Evolutionary conservation across 2,329 filamentous ascomycete genomes (phyloP).

Genomic region (Corniculantispora saksenae): DNA sequence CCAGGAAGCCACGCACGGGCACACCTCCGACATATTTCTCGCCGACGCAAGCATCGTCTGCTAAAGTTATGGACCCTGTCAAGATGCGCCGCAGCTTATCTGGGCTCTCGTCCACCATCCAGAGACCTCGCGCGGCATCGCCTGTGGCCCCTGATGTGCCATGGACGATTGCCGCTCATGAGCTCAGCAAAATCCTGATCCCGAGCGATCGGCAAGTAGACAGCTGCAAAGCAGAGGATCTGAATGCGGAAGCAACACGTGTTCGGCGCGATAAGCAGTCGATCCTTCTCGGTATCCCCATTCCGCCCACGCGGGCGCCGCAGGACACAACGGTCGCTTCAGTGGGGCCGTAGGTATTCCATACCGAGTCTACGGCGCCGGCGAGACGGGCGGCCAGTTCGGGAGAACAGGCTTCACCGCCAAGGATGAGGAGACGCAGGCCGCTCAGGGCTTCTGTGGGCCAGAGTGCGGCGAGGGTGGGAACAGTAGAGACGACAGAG

Average conservation of each 20-base stretch:
- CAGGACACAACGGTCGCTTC: conserved; percentile 28
- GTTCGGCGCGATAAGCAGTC: conserved; percentile 66
- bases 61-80: conserved; percentile 71
- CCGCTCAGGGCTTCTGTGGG: conserved; percentile 24
- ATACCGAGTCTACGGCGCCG: conserved; percentile 23
- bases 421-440: conserved; percentile 27
- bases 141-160: conserved; percentile 79
- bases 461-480: conserved; percentile 27
- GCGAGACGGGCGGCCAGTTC: conserved; percentile 25
- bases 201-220: conserved; percentile 72
- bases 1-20: conserved; percentile 55
- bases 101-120: conserved; percentile 42
- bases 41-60: conserved; percentile 83
- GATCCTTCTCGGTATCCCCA: conserved; percentile 37
- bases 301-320: conserved; percentile 27
- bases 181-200: conserved; percentile 80
- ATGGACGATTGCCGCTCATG: conserved; percentile 82
- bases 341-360: conserved; percentile 30
- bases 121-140: conserved; percentile 52
- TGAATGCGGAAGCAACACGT: conserved; percentile 68
- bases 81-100: conserved; percentile 67
- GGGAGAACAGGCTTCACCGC: conserved; percentile 27
- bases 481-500: conserved; percentile 27
- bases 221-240: conserved; percentile 76
- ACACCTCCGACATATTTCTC: conserved; percentile 76